These are phyloP conservation scores for Fusarium heterosporum DNA, from an alignment of 2,329 filamentous ascomycete genomes.

Conservation along the genomic window DNA sequence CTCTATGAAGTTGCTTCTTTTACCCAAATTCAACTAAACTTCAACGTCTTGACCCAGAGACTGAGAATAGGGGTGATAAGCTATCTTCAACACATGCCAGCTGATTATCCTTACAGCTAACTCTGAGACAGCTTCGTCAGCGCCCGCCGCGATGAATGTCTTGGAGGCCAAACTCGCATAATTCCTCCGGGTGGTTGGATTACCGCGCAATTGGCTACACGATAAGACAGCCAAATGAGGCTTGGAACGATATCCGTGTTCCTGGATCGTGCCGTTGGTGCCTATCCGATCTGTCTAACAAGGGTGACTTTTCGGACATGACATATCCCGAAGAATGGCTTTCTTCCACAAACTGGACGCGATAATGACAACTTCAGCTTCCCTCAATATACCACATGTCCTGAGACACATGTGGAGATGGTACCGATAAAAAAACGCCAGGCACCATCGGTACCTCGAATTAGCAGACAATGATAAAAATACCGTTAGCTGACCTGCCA, in stretches of 20 bases:
- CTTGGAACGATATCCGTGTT: constrained; percentile 9
- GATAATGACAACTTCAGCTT: not conserved
- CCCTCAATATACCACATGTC: not conserved
- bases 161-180: not conserved
- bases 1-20: not conserved
- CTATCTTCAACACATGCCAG: constrained; percentile 15
- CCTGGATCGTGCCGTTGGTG: constrained; percentile 9
- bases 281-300: constrained; percentile 18
- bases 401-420: constrained; percentile 11
- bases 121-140: constrained; percentile 18
- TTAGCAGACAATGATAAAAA: not conserved
- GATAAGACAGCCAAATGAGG: constrained; percentile 22
- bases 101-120: constrained; percentile 17
- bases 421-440: not conserved
- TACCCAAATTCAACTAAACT: not conserved
- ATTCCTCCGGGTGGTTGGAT: constrained; percentile 15
- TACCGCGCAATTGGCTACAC: constrained; percentile 3
- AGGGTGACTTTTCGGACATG: constrained; percentile 6
- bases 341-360: constrained; percentile 9
- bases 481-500: not conserved
- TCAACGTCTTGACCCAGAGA: not conserved
- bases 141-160: constrained; percentile 12
- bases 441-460: not conserved
- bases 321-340: constrained; percentile 16
- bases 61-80: not conserved